These are phyloP conservation scores for Hysterium pulicare DNA, from an alignment of 2,329 filamentous ascomycete genomes.

Conservation along the genomic window DNA sequence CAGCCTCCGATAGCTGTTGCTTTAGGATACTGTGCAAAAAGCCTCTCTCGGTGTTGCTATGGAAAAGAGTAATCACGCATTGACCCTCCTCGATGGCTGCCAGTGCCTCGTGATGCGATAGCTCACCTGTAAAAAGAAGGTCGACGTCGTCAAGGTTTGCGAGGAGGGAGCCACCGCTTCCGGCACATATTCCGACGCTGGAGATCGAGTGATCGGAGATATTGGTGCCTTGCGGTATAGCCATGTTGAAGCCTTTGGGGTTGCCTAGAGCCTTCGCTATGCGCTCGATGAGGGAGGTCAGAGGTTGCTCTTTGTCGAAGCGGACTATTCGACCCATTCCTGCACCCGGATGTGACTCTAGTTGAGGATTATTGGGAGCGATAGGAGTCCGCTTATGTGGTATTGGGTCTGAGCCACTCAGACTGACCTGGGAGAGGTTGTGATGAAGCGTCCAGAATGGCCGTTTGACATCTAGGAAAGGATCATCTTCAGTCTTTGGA, in stretches of 20 bases:
- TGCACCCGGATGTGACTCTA: slow-evolving; percentile 45
- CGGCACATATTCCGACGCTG: slow-evolving; percentile 83
- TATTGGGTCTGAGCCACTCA: too few relatives aligned
- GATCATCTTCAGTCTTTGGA: slow-evolving; percentile 25
- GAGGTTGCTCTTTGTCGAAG: slow-evolving; percentile 51
- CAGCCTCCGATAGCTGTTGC: slow-evolving; percentile 57
- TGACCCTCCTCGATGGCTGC: slow-evolving; percentile 80
- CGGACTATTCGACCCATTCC: slow-evolving; percentile 61
- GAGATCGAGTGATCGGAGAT: slow-evolving; percentile 57
- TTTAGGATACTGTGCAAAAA: slow-evolving; percentile 73
- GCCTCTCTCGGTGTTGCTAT: slow-evolving; percentile 87
- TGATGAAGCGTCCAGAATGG: slow-evolving; percentile 46
- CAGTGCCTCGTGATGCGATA: slow-evolving; percentile 89
- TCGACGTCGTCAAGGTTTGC: slow-evolving; percentile 68
- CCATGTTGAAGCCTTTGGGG: slow-evolving; percentile 62
- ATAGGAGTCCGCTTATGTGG: slow-evolving; percentile 57
- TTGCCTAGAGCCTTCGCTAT: slow-evolving; percentile 63
- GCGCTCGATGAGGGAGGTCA: slow-evolving; percentile 59
- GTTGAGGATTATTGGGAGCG: slow-evolving; percentile 46
- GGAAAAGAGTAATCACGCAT: slow-evolving; percentile 80
- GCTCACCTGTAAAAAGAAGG: slow-evolving; percentile 84
- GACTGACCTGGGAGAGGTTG: slow-evolving; percentile 45
- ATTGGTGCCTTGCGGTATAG: slow-evolving; percentile 57
- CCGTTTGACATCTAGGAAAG: slow-evolving; percentile 36
- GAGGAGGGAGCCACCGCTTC: slow-evolving; percentile 77